phyloP scores from a whole-genome alignment of 1,284 basidiomycete genomes.

The Naganishia albida region DNA sequence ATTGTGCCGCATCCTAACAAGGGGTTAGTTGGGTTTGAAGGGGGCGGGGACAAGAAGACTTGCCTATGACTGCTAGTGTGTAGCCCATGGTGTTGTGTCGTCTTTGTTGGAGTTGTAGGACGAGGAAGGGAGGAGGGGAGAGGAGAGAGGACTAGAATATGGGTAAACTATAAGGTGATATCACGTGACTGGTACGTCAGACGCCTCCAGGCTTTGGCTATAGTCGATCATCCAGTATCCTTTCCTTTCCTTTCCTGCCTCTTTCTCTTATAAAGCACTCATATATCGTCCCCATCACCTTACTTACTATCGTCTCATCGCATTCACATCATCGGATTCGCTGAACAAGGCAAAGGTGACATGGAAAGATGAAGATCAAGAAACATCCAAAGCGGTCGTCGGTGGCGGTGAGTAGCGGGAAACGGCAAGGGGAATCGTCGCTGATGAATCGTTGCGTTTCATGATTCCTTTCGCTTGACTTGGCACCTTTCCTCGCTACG shows the following conservation, averaged over 20 bases:
- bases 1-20: slow-evolving; percentile 92
- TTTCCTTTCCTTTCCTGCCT: not conserved
- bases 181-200: too few relatives aligned
- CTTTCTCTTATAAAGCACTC: not conserved
- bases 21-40: slow-evolving; percentile 29
- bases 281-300: not conserved
- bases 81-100: slow-evolving; percentile 53
- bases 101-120: not conserved
- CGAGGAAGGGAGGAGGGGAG: not conserved
- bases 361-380: slow-evolving; percentile 34
- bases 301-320: not conserved
- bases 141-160: not conserved
- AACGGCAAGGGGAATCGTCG: too few relatives aligned
- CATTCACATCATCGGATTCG: not conserved
- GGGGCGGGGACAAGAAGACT: slow-evolving; percentile 21
- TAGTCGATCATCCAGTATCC: too few relatives aligned
- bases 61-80: slow-evolving; percentile 57
- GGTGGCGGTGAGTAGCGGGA: slow-evolving; percentile 15
- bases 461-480: too few relatives aligned
- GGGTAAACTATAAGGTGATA: too few relatives aligned
- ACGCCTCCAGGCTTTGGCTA: too few relatives aligned
- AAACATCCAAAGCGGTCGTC: slow-evolving; percentile 29
- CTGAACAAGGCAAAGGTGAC: not conserved
- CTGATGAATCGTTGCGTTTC: too few relatives aligned
- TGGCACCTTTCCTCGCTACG: not conserved